These are phyloP conservation scores for Leishmania martiniquensis DNA, from an alignment of 208 protist species.

Conservation along the genomic window DNA sequence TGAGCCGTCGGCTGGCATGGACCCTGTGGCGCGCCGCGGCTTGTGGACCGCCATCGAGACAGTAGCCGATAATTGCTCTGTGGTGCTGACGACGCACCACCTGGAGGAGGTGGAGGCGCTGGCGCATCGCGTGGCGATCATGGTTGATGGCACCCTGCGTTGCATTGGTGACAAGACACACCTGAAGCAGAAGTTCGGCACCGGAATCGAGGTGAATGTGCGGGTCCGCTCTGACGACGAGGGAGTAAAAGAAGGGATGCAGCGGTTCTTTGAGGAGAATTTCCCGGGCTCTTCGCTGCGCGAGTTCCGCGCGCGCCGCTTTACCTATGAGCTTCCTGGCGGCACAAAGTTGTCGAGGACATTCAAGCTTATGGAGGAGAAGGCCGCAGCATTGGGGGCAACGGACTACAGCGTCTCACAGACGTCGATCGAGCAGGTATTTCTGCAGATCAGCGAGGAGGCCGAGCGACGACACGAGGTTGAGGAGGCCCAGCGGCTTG, in stretches of 20 bases:
- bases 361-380: slow-evolving; percentile 51
- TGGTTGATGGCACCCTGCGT: slow-evolving; percentile 77
- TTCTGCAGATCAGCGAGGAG: slow-evolving; percentile 60
- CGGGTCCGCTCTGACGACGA: slow-evolving; percentile 27
- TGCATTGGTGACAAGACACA: slow-evolving; percentile 85
- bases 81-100: slow-evolving; percentile 93
- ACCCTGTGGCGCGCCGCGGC: too few species aligned
- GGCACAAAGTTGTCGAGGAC: slow-evolving; percentile 38
- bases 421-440: slow-evolving; percentile 35
- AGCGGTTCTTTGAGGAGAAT: not conserved
- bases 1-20: too few species aligned
- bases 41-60: too few species aligned
- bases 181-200: slow-evolving; percentile 75
- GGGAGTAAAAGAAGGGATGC: slow-evolving; percentile 17
- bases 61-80: too few species aligned
- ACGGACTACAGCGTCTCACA: slow-evolving; percentile 80
- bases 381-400: slow-evolving; percentile 38
- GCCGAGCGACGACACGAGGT: slow-evolving; percentile 25
- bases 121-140: slow-evolving; percentile 73
- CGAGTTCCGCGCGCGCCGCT: not conserved
- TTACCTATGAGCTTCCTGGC: not conserved
- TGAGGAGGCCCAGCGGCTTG: slow-evolving; percentile 16
- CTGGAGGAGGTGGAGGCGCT: slow-evolving; percentile 94
- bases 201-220: too few species aligned
- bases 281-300: not conserved